Evolutionary conservation across 352 stramenopile genomes (phyloP), one percentile per base, ranked within the genome.

Genomic region (Pythium oligandrum): DNA sequence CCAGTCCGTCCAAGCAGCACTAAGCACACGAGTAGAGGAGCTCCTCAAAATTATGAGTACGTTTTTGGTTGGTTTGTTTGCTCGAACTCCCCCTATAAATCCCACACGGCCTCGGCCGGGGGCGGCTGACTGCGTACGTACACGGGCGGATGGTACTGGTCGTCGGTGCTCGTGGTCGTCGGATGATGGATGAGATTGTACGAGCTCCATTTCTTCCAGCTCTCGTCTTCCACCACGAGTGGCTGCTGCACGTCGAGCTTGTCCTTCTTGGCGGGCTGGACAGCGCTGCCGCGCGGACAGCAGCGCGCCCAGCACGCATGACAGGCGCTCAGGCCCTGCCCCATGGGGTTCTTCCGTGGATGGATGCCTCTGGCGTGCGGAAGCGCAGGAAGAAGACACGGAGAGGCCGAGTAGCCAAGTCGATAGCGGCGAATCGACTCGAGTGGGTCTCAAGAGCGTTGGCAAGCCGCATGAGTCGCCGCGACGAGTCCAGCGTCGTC

Each of bases 161-260:
- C 62, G 35, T 70, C 64, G 35, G 75, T 55, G 6, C 70, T 62
- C 5, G 48, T 53, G 32, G 52, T 59, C 10, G 64, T 55, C 6
- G 66, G 59, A 56, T 83, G 45, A 59, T 91, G 75, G 48, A 88
- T 75, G 53, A 88, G 69, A 54, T 86, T 77, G 71, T 80, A 88
- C 10, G 78, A 88, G 54, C 78, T 88, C 69, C 71, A 88, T 46
- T 77, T 73, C 61, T 88, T 88, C 78, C 78, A 91, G 57, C 80
- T 90, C 52, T 91, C 78, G 60, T 91, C 80, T 75, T 91, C 75
- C 34, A 88, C 78, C 40, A 88, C 78, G 26, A 86, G 76, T n/a
- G 75, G 75, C 45, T 86, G 73, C 56, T 77, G 66, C 33, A 64
- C 57, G 46, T 64, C 51, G 32, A 34, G 36, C 17, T 39, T 51